Conservation (phyloP, 1,284 basidiomycete genomes). For the Papiliotrema laurentii region DNA sequence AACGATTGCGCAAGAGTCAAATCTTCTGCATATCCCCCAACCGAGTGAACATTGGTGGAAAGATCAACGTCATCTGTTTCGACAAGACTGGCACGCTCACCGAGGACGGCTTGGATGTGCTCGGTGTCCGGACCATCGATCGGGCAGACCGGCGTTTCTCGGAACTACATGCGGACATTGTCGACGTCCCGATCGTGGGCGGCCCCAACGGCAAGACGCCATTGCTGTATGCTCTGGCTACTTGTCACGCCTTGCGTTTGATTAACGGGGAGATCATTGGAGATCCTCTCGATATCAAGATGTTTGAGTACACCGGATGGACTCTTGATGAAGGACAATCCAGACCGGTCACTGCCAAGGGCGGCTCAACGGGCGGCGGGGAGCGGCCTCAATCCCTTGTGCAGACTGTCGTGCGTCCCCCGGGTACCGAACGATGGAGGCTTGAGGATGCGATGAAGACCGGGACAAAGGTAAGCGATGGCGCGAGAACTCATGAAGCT, state of each 20-base stretch:
- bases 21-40: constrained; percentile 98
- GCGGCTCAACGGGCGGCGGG: constrained; percentile 52
- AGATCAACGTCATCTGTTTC: constrained; percentile 97
- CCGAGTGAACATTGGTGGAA: constrained; percentile 92
- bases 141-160: constrained; percentile 71
- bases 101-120: constrained; percentile 95
- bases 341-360: constrained; percentile 51
- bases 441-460: constrained; percentile 88
- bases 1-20: constrained; percentile 77
- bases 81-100: constrained; percentile 99
- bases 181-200: constrained; percentile 69
- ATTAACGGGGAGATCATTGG: constrained; percentile 86
- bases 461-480: constrained; percentile 59
- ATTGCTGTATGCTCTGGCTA: constrained; percentile 87
- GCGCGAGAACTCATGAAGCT: neutral
- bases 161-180: constrained; percentile 80
- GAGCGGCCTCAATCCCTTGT: constrained; percentile 83
- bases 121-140: constrained; percentile 81
- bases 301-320: constrained; percentile 98
- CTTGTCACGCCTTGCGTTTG: constrained; percentile 92
- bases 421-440: constrained; percentile 81
- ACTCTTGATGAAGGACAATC: constrained; percentile 85
- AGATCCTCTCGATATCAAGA: constrained; percentile 93
- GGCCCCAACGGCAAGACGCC: constrained; percentile 65
- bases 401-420: constrained; percentile 93